Conservation (phyloP, 1,139 yeast species). For the Wickerhamomyces sp. region DNA sequence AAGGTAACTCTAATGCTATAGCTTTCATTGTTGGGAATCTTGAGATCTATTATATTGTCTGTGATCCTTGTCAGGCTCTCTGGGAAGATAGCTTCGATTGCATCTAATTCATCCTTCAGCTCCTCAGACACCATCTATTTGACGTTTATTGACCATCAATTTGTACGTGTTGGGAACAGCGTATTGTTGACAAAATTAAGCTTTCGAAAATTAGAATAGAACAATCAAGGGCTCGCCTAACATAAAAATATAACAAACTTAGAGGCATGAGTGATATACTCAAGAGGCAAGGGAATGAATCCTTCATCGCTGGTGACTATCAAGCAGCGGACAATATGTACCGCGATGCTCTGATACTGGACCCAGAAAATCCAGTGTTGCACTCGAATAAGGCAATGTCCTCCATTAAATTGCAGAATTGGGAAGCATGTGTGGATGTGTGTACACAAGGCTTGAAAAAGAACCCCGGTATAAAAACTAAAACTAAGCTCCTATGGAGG, state of each 20-base stretch:
- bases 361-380: constrained; percentile 54
- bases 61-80: constrained; percentile 40
- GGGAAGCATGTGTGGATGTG: constrained; percentile 54
- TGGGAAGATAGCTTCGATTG: constrained; percentile 89
- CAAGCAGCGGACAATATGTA: constrained; percentile 57
- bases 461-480: constrained; percentile 24
- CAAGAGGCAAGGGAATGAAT: constrained; percentile 55
- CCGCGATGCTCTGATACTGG: constrained; percentile 56
- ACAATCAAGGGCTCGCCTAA: too few relatives aligned
- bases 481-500: constrained; percentile 54
- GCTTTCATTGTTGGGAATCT: constrained; percentile 59
- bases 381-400: constrained; percentile 81
- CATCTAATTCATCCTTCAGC: constrained; percentile 69
- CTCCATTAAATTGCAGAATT: constrained; percentile 49
- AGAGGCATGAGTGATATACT: constrained; percentile 25
- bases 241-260: too few relatives aligned
- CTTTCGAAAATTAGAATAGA: too few relatives aligned
- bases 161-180: too few relatives aligned
- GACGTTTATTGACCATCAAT: too few relatives aligned
- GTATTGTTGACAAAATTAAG: too few relatives aligned
- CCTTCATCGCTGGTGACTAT: constrained; percentile 51
- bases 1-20: constrained; percentile 60
- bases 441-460: constrained; percentile 49
- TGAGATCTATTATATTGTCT: constrained; percentile 42
- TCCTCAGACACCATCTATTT: constrained; percentile 37